Evolutionary conservation across 306 rosid species (phyloP), one percentile per base, ranked within the genome.

Genomic region (Gillenia trifoliata): DNA sequence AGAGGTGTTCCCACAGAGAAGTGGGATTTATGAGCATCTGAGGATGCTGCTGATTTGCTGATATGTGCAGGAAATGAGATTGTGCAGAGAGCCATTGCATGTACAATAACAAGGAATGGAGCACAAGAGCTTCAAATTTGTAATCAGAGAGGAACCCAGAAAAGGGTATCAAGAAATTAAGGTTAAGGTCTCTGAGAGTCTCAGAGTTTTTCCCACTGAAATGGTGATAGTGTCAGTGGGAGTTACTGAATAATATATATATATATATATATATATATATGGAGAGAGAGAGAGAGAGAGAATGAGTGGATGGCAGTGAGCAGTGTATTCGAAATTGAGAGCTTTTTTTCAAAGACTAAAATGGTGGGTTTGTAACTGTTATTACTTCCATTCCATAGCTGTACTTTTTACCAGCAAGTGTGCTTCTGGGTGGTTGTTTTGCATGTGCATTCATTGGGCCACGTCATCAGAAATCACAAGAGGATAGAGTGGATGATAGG

Each of bases 21-120:
- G 66, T 69, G 85, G 64, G 83, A 70, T 28, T 78, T 83, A 11
- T 73, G 81, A 52, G 77, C 72, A 59, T 83, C 79, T 30, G 80
- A 76, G 19, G 82, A 5, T 66, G 70, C 4, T 38, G 70, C 59
- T 4, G 76, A 73, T 64, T 76, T 75, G 85, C 45, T 80, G n/a
- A 88, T 31, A 66, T 72, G 80, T 17, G 82, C 65, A 74, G 89
- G 87, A 71, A 82, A 85, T 5, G 92, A 74, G 61, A 86, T 87
- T 75, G 93, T 67, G 52, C 77, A 87, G 50, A 92, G 88, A 73
- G 95, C 99, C 99, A 94, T 94, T 64, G 20, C 66, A 36, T 56
- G 75, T 8, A 49, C 26, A 52, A 40, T 22, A 67, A 69, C 13
- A 19, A 25, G 64, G 26, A 79, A 29, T 23, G 43, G 50, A 64